Evolutionary conservation across 257 asterid genomes (phyloP).

Genomic region (Solanum etuberosum): DNA sequence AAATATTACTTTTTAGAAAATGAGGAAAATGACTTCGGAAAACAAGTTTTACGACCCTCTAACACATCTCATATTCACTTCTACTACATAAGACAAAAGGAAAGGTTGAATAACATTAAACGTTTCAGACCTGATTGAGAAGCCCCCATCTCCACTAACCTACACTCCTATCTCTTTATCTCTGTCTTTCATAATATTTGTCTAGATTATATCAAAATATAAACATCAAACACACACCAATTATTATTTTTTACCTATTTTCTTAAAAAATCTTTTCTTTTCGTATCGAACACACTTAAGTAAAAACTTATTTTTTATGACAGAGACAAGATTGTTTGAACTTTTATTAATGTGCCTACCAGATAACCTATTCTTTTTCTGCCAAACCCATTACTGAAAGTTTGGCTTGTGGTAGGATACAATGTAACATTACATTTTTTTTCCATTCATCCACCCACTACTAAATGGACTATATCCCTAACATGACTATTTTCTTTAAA

Average conservation of each 20-base stretch:
- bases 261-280: neutral
- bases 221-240: neutral
- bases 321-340: neutral
- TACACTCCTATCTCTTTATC: neutral
- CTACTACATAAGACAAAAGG: neutral
- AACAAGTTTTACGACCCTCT: neutral
- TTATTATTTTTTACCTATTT: fast-evolving
- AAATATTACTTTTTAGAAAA: neutral
- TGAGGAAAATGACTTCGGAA: neutral
- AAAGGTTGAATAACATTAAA: no score
- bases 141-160: neutral
- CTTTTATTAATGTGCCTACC: neutral
- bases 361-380: neutral
- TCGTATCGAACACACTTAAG: neutral
- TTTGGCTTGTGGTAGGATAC: neutral
- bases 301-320: neutral
- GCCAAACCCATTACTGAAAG: slow-evolving; percentile 13
- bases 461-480: neutral
- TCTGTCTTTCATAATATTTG: neutral
- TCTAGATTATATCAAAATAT: neutral
- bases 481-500: neutral
- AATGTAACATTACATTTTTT: neutral
- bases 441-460: slow-evolving; percentile 13
- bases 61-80: neutral
- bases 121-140: neutral